Percentiles rank a stretch among this genome's conserved stretches.
These are phyloP conservation scores for Rubus parviflorus DNA, from an alignment of 306 rosid genomes.

Conservation along the genomic window DNA sequence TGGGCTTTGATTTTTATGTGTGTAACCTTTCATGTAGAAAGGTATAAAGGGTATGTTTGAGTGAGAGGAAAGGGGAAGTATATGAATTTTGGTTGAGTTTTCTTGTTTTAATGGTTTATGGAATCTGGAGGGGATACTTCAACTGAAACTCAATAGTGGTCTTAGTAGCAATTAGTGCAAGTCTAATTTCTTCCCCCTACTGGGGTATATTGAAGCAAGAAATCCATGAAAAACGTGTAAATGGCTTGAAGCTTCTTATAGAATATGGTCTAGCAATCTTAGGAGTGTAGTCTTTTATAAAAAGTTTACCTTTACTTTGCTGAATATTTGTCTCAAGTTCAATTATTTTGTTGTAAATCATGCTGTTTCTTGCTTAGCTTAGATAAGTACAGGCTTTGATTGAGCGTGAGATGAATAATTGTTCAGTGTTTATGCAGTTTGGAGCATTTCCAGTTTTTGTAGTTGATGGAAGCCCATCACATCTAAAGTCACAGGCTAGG, in stretches of 20 bases:
- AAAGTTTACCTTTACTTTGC: not conserved
- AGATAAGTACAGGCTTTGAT: not conserved
- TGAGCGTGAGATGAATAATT: constrained; percentile 16
- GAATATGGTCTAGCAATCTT: not conserved
- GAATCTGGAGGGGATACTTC: not conserved
- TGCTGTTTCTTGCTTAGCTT: constrained; percentile 5
- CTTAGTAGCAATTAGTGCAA: not conserved
- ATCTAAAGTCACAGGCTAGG: constrained; percentile 69
- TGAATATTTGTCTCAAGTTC: not conserved
- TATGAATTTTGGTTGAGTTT: not conserved
- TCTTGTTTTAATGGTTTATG: not conserved
- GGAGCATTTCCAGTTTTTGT: constrained; percentile 89
- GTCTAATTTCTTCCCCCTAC: not conserved
- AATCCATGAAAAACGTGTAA: not conserved
- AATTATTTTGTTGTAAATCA: not conserved
- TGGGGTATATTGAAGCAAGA: not conserved
- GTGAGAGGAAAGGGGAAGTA: not conserved
- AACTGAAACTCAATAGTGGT: not conserved
- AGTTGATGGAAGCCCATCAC: constrained; percentile 84
- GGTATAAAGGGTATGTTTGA: not conserved
- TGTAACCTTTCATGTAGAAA: not conserved
- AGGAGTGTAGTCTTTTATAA: not conserved
- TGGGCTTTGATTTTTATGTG: not conserved
- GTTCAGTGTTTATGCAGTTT: constrained; percentile 50
- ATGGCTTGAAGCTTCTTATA: not conserved